A percentile compares a stretch with the other conserved stretches of the same genome.
These are phyloP conservation scores for Diaporthe sp. DNA, from an alignment of 2,329 filamentous ascomycete genomes.

Conservation along the genomic window DNA sequence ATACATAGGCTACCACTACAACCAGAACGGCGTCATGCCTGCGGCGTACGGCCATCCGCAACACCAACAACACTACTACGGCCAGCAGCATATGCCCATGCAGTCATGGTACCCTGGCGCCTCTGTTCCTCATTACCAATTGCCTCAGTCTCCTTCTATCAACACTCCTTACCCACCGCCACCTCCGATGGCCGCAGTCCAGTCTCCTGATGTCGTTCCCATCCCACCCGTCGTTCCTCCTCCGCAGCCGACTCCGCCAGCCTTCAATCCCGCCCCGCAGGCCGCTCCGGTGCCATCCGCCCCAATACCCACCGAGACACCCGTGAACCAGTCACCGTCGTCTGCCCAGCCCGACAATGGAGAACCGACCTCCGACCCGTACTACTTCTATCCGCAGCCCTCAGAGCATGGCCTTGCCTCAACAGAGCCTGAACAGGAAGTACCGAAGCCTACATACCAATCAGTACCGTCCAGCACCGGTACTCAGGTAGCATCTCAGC, in stretches of 20 bases:
- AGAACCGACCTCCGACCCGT: slow-evolving; percentile 1
- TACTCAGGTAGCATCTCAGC: slow-evolving; percentile 10
- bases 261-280: slow-evolving; percentile 16
- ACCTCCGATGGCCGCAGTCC: slow-evolving; percentile 39
- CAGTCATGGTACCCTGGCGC: slow-evolving; percentile 55
- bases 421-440: slow-evolving; percentile 5
- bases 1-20: slow-evolving; percentile 71
- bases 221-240: slow-evolving; percentile 32
- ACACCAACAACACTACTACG: slow-evolving; percentile 68
- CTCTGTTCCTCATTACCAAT: slow-evolving; percentile 66
- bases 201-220: slow-evolving; percentile 26
- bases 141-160: slow-evolving; percentile 60
- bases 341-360: slow-evolving; percentile 9
- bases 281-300: slow-evolving; percentile 13
- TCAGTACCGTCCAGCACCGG: background rate
- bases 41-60: slow-evolving; percentile 60
- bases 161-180: slow-evolving; percentile 69
- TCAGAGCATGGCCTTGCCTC: slow-evolving; percentile 5
- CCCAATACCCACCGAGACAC: slow-evolving; percentile 17
- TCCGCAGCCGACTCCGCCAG: slow-evolving; percentile 30
- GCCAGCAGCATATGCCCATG: slow-evolving; percentile 51
- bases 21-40: slow-evolving; percentile 67
- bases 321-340: slow-evolving; percentile 18
- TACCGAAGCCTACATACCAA: slow-evolving; percentile 5
- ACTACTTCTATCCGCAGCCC: slow-evolving; percentile 13